Percentiles rank a stretch among this genome's conserved stretches.
phyloP scores from a whole-genome alignment of 1,284 basidiomycete species.

The Gymnopus androsaceus region DNA sequence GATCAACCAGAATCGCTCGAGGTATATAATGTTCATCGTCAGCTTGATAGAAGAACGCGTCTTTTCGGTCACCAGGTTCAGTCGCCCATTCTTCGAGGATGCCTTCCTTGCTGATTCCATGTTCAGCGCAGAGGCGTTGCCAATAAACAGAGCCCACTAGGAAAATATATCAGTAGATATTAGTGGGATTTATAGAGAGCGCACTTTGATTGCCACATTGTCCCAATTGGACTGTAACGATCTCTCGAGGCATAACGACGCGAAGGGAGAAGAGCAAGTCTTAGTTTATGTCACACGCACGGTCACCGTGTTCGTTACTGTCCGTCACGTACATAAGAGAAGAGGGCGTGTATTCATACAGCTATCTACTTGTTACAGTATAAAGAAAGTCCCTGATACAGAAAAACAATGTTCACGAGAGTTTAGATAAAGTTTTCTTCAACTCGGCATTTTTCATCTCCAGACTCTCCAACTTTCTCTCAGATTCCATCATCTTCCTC shows the following conservation, averaged over 20 bases:
- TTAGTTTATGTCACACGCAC: too few species aligned
- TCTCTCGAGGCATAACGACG: conserved; percentile 76
- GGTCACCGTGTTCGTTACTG: background rate
- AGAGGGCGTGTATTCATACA: too few species aligned
- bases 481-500: conserved; percentile 72
- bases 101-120: conserved; percentile 92
- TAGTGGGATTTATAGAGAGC: conserved; percentile 23
- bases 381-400: too few species aligned
- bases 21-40: conserved; percentile 99
- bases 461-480: conserved; percentile 65
- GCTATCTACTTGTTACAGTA: too few species aligned
- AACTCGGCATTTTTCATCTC: conserved; percentile 72
- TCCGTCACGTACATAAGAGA: too few species aligned
- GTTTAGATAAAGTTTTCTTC: conserved; percentile 56
- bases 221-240: conserved; percentile 86
- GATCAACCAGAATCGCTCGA: conserved; percentile 92
- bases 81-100: conserved; percentile 94
- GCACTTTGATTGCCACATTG: conserved; percentile 97
- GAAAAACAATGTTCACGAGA: too few species aligned
- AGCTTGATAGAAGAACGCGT: conserved; percentile 99
- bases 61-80: conserved; percentile 93
- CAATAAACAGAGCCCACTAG: conserved; percentile 90
- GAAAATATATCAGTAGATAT: conserved; percentile 16
- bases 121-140: conserved; percentile 94
- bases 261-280: background rate